These are phyloP conservation scores for Aureobasidium pullulans DNA, from an alignment of 2,329 filamentous ascomycete genomes.

Conservation along the genomic window DNA sequence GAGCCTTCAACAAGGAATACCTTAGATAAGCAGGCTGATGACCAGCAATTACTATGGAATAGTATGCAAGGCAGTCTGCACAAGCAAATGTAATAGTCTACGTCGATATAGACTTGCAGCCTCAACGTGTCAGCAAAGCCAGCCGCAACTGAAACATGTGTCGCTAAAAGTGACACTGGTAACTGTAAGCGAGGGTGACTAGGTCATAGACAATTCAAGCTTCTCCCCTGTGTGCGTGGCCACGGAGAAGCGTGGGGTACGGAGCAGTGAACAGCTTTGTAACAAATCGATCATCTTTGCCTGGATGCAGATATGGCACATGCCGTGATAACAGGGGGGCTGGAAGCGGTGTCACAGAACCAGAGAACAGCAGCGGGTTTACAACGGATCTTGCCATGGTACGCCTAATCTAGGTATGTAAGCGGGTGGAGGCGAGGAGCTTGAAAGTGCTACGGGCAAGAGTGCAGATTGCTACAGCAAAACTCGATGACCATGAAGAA, in stretches of 20 bases:
- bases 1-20: slow-evolving; percentile 82
- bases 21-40: not conserved
- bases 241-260: not conserved
- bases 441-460: not conserved
- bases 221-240: not conserved
- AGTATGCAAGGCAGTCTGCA: too few species aligned
- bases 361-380: not conserved
- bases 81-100: too few species aligned
- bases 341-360: not conserved
- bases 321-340: not conserved
- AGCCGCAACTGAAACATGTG: too few species aligned
- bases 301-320: not conserved
- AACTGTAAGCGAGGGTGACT: not conserved
- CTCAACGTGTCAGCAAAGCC: too few species aligned
- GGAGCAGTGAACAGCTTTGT: not conserved
- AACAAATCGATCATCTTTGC: not conserved
- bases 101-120: too few species aligned
- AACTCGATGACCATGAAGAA: not conserved
- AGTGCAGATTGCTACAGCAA: not conserved
- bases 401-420: not conserved
- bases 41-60: not conserved
- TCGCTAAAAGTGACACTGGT: too few species aligned
- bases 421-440: not conserved
- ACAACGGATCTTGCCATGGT: not conserved
- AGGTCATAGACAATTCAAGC: not conserved